phyloP scores from a whole-genome alignment of 306 rosid genomes.

The Sechiopsis laciniata region DNA sequence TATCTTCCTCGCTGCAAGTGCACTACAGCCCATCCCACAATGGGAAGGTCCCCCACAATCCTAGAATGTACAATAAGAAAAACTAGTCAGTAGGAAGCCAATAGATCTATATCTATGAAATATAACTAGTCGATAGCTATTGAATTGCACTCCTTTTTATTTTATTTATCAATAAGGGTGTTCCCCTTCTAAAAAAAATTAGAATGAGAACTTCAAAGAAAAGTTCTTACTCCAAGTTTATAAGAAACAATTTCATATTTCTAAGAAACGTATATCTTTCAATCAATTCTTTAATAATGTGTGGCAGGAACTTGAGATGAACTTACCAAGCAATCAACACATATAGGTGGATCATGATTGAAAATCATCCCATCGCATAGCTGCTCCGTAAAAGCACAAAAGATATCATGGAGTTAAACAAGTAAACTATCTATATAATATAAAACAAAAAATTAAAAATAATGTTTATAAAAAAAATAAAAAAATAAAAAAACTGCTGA shows the following conservation, averaged over 20 bases:
- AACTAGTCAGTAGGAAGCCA: slow-evolving; percentile 19
- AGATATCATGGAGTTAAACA: slow-evolving; percentile 29
- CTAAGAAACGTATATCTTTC: neutral
- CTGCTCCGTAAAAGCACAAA: slow-evolving; percentile 51
- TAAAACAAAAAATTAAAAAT: neutral
- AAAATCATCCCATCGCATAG: slow-evolving; percentile 85
- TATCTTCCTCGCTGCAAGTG: slow-evolving; percentile 51
- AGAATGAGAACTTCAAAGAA: slow-evolving; percentile 7
- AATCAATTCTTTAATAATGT: neutral
- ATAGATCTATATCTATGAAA: neutral
- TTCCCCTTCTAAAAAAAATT: neutral
- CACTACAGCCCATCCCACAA: slow-evolving; percentile 83
- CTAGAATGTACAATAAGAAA: slow-evolving; percentile 39
- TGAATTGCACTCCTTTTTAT: too few species aligned
- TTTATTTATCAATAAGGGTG: too few species aligned
- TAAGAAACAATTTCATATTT: neutral
- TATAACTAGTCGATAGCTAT: too few species aligned
- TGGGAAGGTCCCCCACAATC: slow-evolving; percentile 77
- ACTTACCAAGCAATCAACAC: slow-evolving; percentile 81
- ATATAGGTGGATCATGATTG: slow-evolving; percentile 80
- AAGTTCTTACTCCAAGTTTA: neutral
- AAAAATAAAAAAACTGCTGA: neutral
- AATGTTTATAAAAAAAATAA: neutral
- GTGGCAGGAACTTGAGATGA: slow-evolving; percentile 23
- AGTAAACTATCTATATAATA: slow-evolving; percentile 1